These are phyloP conservation scores for Aspergillus latus DNA, from an alignment of 2,329 filamentous ascomycete genomes.

Conservation along the genomic window DNA sequence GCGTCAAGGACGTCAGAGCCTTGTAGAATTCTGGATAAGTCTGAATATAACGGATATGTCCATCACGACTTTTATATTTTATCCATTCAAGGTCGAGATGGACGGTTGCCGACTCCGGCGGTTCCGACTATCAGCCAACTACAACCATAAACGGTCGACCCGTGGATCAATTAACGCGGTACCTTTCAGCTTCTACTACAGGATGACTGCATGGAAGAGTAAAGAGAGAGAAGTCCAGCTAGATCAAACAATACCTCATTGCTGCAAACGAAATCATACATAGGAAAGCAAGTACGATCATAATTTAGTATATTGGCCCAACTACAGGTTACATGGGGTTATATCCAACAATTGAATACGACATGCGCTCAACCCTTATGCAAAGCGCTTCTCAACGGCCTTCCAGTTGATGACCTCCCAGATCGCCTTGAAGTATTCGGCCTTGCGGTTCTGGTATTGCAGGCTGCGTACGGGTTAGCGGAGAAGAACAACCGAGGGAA, in stretches of 20 bases:
- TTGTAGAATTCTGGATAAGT: too few relatives aligned
- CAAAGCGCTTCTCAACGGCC: conserved; percentile 75
- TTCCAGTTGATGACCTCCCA: conserved; percentile 98
- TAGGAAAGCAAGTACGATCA: neutral
- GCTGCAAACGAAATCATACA: neutral
- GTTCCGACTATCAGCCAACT: conserved; percentile 5
- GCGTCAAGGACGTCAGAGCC: neutral
- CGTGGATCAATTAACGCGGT: neutral
- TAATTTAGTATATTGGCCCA: conserved; percentile 1
- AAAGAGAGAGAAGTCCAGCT: neutral
- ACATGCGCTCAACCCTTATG: conserved; percentile 36
- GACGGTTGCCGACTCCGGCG: neutral
- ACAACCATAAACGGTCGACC: neutral
- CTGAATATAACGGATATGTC: neutral
- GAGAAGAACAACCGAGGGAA: neutral
- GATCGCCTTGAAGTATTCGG: conserved; percentile 88
- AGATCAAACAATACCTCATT: neutral
- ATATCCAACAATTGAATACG: neutral
- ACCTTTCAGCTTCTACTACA: neutral
- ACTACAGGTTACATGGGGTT: neutral
- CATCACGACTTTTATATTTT: neutral
- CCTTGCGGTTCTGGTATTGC: conserved; percentile 96
- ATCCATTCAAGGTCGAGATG: neutral
- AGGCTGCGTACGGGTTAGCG: conserved; percentile 51
- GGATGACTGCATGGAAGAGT: neutral